Conservation (phyloP, 495 filamentous ascomycete species). For the Recurvomyces mirabilis region DNA sequence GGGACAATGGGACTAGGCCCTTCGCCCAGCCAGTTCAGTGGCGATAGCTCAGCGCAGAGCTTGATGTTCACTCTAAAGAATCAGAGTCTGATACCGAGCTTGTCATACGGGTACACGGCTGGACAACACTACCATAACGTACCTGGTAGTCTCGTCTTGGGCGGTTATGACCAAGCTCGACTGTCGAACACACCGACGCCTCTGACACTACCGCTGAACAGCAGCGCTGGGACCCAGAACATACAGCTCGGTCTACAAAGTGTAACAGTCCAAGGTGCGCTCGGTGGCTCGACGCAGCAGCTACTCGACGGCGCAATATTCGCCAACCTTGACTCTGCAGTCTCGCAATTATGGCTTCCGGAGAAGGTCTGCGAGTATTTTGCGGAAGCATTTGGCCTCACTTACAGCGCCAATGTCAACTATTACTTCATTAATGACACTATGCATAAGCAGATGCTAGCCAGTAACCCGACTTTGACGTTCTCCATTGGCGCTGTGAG, state of each 20-base stretch:
- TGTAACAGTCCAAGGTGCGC: slow-evolving; percentile 22
- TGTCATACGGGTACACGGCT: slow-evolving; percentile 28
- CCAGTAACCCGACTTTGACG: slow-evolving; percentile 25
- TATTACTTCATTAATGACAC: slow-evolving; percentile 29
- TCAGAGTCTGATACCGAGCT: slow-evolving; percentile 20
- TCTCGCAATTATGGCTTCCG: slow-evolving; percentile 30
- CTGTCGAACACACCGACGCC: slow-evolving; percentile 20
- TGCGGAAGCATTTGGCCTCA: slow-evolving; percentile 27
- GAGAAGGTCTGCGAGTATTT: slow-evolving; percentile 26
- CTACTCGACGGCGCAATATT: slow-evolving; percentile 15
- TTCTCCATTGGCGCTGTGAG: slow-evolving; percentile 22
- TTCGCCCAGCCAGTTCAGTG: slow-evolving; percentile 39
- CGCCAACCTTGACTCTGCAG: slow-evolving; percentile 27
- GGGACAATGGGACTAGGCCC: slow-evolving; percentile 45
- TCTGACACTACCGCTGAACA: slow-evolving; percentile 20
- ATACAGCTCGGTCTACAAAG: slow-evolving; percentile 27
- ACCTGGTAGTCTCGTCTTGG: slow-evolving; percentile 26
- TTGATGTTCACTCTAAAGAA: slow-evolving; percentile 26
- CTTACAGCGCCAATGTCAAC: slow-evolving; percentile 23
- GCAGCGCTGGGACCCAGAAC: slow-evolving; percentile 14
- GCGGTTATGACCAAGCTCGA: slow-evolving; percentile 29
- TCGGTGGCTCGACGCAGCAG: slow-evolving; percentile 21
- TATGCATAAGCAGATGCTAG: slow-evolving; percentile 20
- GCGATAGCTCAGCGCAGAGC: slow-evolving; percentile 36
- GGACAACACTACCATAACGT: slow-evolving; percentile 24